A percentile compares a stretch with the other conserved stretches of the same genome.
Evolutionary conservation across 2,329 filamentous ascomycete species (phyloP).

Genomic region (Aspergillus brunneoviolaceus): DNA sequence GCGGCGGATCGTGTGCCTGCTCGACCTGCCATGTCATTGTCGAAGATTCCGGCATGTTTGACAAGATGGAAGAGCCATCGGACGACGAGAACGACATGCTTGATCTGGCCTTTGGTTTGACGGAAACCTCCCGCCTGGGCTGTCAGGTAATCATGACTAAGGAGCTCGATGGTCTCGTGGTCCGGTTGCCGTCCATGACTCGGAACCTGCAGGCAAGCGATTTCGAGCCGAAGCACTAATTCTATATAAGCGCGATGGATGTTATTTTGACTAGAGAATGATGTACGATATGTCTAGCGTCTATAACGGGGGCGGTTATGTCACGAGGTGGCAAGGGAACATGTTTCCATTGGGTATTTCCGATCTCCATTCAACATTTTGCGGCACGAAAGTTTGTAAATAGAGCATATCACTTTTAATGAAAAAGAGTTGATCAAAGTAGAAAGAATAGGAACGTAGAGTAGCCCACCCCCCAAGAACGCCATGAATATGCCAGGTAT

Average conservation of each 20-base stretch:
- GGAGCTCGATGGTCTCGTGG: conserved; percentile 80
- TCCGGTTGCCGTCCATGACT: conserved; percentile 89
- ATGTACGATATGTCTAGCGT: conserved; percentile 15
- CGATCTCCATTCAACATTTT: conserved; percentile 26
- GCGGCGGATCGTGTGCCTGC: conserved; percentile 89
- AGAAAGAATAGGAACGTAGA: conserved; percentile 17
- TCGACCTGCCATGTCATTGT: conserved; percentile 93
- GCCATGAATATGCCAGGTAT: conserved; percentile 35
- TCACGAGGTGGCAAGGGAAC: conserved; percentile 13
- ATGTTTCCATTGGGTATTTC: conserved; percentile 29
- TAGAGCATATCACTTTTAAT: conserved; percentile 30
- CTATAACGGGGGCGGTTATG: conserved; percentile 8
- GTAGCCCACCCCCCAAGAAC: conserved; percentile 24
- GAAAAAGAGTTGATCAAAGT: conserved; percentile 19
- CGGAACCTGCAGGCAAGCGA: conserved; percentile 94
- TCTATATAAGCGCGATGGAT: not conserved
- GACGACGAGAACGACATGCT: conserved; percentile 89
- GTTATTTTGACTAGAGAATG: not conserved
- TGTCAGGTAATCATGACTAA: conserved; percentile 92
- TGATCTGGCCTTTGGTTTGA: conserved; percentile 84
- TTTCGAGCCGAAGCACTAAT: conserved; percentile 58
- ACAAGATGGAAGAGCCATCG: conserved; percentile 73
- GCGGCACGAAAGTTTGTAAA: conserved; percentile 17
- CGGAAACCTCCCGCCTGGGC: conserved; percentile 78
- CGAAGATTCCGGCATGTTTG: conserved; percentile 68